Conservation (phyloP, 2,329 filamentous ascomycete species). For the Dothiorella sarmentorum region DNA sequence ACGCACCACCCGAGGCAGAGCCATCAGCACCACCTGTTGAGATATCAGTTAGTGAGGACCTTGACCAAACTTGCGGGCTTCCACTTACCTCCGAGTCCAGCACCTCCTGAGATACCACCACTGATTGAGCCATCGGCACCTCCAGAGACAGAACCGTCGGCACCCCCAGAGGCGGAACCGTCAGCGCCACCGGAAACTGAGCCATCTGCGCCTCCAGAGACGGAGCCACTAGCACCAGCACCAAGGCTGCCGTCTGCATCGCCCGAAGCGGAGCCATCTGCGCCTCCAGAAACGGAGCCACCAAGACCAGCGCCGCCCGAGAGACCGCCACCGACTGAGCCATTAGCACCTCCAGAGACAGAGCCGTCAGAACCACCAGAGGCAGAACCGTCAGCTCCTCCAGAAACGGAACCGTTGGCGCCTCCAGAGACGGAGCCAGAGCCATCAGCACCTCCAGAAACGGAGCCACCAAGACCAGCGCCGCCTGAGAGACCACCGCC, state of each 20-base stretch:
- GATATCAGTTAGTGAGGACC: too few species aligned
- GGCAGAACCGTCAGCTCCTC: background rate
- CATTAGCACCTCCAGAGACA: background rate
- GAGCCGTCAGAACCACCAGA: too few species aligned
- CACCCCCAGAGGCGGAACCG: background rate
- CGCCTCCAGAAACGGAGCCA: background rate
- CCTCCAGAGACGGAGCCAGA: too few species aligned
- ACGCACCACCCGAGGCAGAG: too few species aligned
- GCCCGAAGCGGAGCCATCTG: background rate
- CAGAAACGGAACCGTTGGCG: background rate
- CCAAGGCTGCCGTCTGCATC: background rate
- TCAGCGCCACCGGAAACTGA: background rate
- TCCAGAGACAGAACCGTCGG: too few species aligned
- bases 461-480: background rate
- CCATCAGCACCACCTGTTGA: too few species aligned
- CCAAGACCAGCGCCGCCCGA: background rate
- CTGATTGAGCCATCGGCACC: background rate
- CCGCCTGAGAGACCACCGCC: background rate
- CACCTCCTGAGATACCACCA: background rate
- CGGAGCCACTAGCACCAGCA: background rate
- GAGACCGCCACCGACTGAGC: background rate
- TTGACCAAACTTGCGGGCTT: too few species aligned
- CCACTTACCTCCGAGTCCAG: background rate
- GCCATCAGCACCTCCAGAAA: background rate
- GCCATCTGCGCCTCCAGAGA: background rate